Base-by-base conservation (phyloP, 2,329 filamentous ascomycete species). In the Parasarocladium wereldwijsianum region DNA sequence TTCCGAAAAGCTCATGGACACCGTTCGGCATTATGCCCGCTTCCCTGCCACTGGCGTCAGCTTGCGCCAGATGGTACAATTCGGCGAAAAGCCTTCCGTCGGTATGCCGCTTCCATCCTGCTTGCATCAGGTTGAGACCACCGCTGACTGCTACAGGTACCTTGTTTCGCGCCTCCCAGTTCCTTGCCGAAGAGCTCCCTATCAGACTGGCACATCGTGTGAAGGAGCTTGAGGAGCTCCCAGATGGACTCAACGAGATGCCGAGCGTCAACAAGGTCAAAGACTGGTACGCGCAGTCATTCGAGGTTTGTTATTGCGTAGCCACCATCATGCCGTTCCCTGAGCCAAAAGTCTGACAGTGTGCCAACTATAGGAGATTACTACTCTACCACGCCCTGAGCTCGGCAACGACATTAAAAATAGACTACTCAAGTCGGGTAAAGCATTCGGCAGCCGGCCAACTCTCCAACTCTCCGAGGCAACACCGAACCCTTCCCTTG, bases 261-360 rank as follows among this genome's bases (percentile, higher is more conserved):
- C 83, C 86, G 22, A 96, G 90, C 8, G 93, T 98, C 42, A 76
- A 78, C 52, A 84, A 78, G 47, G 90, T 98, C 42, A 80, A 86
- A 52, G 86, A 96, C 49, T 98, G 90, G 90, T 98, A 98, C 55
- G 90, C 87, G 39, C 90, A 98, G 61, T 98, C 90, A 30, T 98
- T 98, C 49, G 90, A 98, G 74, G 86, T 93, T 20, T 32, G 20
- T 36, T 25, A 33, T 35, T n/a, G 14, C 25, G 7, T 26, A n/a
- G n/a, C n/a, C n/a, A n/a, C n/a, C n/a, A n/a, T 26, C 25, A 10
- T 30, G 11, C 29, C 12, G 10, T 14, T 20, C 7, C 17, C 18
- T 16, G 19, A 26, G 8, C 26, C 15, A 15, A 31, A 19, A 21
- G 28, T 22, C 25, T 29, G 9, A 22, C 9, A 6, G 26, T 33